Base-by-base conservation (phyloP, 1,284 basidiomycete genomes). In the Leccinum subfulvum region DNA sequence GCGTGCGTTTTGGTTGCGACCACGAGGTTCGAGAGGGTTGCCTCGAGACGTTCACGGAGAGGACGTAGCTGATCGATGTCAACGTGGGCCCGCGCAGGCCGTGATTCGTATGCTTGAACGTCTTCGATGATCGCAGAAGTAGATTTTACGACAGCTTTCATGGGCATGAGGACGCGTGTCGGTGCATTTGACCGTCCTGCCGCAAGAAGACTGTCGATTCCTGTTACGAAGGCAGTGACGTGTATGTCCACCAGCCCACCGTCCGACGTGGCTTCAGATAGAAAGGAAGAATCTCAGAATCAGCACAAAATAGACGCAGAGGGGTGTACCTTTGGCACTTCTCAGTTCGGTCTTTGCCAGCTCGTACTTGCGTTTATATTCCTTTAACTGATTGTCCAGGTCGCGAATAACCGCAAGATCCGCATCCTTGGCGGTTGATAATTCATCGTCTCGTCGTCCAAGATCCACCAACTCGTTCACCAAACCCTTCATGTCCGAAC, bases 281-380 rank as follows among this genome's bases (percentile, higher is more conserved):
- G 58, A 59, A 37, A 64, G 58, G 33, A 65, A 66, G 35, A 41
- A 39, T 10, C 39, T 64, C 37, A 58, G 56, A 57, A 56, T 61
- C 21, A 60, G 60, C 28, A 14, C 16, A 57, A 56, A 49, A 13
- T 18, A 11, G 49, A 55, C 21, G 21, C 16, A 21, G 21, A 49
- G 62, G 28, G 26, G 71, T 81, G 59, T 65, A 94, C 95, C 92
- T 85, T 98, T 98, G 60, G 96, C 81, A 68, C 91, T 94, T 60
- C 97, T 85, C 64, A 99, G 78, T 77, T 99, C 97, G 0, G 94
- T 96, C 82, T 97, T 96, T 1, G 93, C 93, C 62, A 90, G 85
- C 75, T 97, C 95, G 73, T 96, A 97, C 78, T 95, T 95, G 70
- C 90, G 88, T 77, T 95, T 97, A 80, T 95, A 97, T 65, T 95